Conservation (phyloP, 2,329 filamentous ascomycete species). For the Fusarium sp. region DNA sequence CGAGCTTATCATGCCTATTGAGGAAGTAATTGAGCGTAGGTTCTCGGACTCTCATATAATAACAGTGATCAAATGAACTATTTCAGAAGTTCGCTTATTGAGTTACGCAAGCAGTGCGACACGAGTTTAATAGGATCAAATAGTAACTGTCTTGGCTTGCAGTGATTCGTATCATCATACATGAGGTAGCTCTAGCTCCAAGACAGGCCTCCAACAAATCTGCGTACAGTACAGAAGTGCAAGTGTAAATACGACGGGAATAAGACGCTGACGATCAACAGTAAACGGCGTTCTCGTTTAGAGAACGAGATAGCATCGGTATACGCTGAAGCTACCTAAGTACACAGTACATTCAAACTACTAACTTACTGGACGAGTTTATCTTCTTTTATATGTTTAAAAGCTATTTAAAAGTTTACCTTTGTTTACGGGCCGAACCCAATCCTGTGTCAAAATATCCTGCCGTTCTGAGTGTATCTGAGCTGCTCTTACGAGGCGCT, state of each 20-base stretch:
- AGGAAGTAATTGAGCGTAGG: not conserved
- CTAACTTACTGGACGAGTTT: not conserved
- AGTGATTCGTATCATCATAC: not conserved
- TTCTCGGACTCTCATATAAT: not conserved
- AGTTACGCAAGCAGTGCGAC: not conserved
- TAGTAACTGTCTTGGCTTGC: not conserved
- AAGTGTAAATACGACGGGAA: constrained; percentile 11
- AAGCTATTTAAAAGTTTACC: not conserved
- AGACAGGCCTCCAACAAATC: not conserved
- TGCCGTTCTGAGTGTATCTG: not conserved
- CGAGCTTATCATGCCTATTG: constrained; percentile 1
- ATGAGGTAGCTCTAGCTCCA: not conserved
- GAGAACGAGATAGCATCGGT: not conserved
- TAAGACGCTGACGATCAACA: not conserved
- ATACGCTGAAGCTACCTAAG: not conserved
- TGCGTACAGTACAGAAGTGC: too few species aligned
- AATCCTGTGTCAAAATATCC: not conserved
- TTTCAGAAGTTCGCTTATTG: not conserved
- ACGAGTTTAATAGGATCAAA: not conserved
- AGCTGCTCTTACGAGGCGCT: not conserved
- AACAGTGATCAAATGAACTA: not conserved
- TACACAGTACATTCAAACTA: not conserved
- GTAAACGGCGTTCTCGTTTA: not conserved
- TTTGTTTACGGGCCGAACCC: not conserved
- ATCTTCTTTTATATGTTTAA: not conserved